A percentile compares a stretch with the other conserved stretches of the same genome.
These are phyloP conservation scores for Schizochytrium sp. DNA, from an alignment of 108 stramenopile genomes.

Conservation along the genomic window DNA sequence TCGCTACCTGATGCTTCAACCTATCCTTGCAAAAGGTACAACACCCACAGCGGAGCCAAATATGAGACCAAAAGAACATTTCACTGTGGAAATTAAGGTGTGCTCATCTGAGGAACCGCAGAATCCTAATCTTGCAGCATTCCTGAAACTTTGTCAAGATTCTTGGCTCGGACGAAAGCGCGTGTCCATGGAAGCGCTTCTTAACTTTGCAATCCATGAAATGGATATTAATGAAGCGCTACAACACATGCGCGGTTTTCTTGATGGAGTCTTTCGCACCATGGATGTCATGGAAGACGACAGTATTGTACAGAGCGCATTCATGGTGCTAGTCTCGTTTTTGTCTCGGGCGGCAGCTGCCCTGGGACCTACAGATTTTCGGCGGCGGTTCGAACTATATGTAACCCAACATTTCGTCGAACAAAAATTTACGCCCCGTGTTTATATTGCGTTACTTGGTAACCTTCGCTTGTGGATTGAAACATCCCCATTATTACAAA, in stretches of 20 bases:
- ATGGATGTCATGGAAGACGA: conserved; percentile 51
- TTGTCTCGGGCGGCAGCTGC: background rate
- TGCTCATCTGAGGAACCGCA: background rate
- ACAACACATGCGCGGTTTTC: background rate
- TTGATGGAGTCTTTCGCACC: background rate
- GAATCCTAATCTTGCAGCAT: background rate
- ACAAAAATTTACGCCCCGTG: conserved; percentile 9
- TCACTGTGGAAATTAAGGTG: background rate
- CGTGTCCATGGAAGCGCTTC: background rate
- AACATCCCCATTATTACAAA: background rate
- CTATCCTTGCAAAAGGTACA: background rate
- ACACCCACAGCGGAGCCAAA: conserved; percentile 5
- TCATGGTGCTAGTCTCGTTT: background rate
- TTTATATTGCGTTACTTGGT: background rate
- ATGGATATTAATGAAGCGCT: background rate
- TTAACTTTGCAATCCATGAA: background rate
- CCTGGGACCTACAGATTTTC: background rate
- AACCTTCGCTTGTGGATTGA: conserved; percentile 13
- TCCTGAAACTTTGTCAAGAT: background rate
- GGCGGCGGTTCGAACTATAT: background rate
- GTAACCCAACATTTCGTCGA: background rate
- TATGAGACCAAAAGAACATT: background rate
- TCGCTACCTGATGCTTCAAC: background rate
- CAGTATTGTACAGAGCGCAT: background rate
- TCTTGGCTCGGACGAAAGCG: background rate